Percentiles rank a stretch among this genome's conserved stretches.
Evolutionary conservation across 2,329 filamentous ascomycete genomes (phyloP).

Genomic region (Coniosporium tulheliwenetii): DNA sequence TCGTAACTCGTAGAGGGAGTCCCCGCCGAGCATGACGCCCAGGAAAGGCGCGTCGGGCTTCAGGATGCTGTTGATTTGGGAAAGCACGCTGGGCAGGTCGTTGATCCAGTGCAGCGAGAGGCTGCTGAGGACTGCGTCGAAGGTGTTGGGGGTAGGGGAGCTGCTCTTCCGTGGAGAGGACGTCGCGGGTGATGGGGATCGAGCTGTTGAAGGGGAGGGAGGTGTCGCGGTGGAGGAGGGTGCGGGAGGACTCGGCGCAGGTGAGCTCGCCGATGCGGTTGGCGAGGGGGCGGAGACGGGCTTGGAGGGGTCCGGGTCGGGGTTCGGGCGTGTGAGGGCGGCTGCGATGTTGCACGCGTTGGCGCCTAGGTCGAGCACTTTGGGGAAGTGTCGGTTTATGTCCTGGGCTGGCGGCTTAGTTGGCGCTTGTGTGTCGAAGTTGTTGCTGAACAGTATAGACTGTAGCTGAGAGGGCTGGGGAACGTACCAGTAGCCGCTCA

Average conservation of each 20-base stretch:
- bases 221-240: slow-evolving; percentile 67
- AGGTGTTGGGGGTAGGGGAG: slow-evolving; percentile 66
- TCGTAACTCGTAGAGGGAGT: slow-evolving; percentile 83
- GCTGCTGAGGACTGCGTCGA: slow-evolving; percentile 82
- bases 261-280: slow-evolving; percentile 58
- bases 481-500: slow-evolving; percentile 61
- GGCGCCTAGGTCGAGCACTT: slow-evolving; percentile 81
- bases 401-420: slow-evolving; percentile 39
- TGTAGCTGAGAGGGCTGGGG: background rate
- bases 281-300: slow-evolving; percentile 48
- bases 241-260: slow-evolving; percentile 66
- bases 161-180: slow-evolving; percentile 59
- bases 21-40: slow-evolving; percentile 90
- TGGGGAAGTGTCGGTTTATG: slow-evolving; percentile 75
- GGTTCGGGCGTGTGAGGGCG: slow-evolving; percentile 47
- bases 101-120: slow-evolving; percentile 96
- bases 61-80: slow-evolving; percentile 71
- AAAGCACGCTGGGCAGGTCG: slow-evolving; percentile 71
- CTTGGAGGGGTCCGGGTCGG: slow-evolving; percentile 47
- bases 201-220: slow-evolving; percentile 58
- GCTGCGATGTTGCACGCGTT: slow-evolving; percentile 91
- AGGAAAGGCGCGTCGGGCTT: slow-evolving; percentile 88
- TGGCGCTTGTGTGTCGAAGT: too few relatives aligned
- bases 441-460: background rate
- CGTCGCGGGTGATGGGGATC: slow-evolving; percentile 56